Percentiles rank a stretch among this genome's conserved stretches.
Conservation (phyloP, 306 rosid genomes). For the Glycine latifolia region DNA sequence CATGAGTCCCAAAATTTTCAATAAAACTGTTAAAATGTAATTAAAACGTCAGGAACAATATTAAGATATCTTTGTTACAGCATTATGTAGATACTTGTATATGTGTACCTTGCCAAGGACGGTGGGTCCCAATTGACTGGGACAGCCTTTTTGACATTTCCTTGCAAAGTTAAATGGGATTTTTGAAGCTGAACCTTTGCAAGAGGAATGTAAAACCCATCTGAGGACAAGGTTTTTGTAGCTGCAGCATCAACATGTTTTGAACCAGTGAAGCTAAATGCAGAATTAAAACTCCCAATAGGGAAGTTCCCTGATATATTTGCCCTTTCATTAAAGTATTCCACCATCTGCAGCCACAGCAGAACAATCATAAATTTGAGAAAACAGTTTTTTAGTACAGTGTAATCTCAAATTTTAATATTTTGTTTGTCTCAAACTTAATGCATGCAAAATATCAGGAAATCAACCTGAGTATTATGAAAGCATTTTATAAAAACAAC, state of each 20-base stretch:
- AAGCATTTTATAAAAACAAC: background rate
- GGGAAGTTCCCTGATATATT: constrained; percentile 68
- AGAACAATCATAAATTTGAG: constrained; percentile 35
- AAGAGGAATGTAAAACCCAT: constrained; percentile 81
- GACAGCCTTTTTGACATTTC: constrained; percentile 68
- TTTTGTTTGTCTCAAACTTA: constrained; percentile 22
- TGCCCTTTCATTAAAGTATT: constrained; percentile 76
- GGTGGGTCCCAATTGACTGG: constrained; percentile 81
- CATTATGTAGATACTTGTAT: constrained; percentile 21
- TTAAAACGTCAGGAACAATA: constrained; percentile 41
- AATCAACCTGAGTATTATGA: background rate
- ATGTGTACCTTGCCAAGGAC: constrained; percentile 75
- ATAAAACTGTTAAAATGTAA: constrained; percentile 70
- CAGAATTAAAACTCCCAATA: constrained; percentile 83
- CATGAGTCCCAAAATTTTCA: constrained; percentile 84
- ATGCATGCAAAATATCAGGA: background rate
- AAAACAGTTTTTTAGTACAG: constrained; percentile 20
- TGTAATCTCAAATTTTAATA: constrained; percentile 4
- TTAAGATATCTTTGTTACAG: constrained; percentile 22
- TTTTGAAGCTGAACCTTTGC: constrained; percentile 73
- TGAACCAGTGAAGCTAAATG: constrained; percentile 93
- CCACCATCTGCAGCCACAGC: constrained; percentile 81
- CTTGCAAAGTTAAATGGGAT: constrained; percentile 61
- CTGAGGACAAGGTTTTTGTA: constrained; percentile 75
- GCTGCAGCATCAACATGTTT: constrained; percentile 69